Evolutionary conservation across 2,329 filamentous ascomycete species (phyloP).

Genomic region (Rhynchosporium graminicola): DNA sequence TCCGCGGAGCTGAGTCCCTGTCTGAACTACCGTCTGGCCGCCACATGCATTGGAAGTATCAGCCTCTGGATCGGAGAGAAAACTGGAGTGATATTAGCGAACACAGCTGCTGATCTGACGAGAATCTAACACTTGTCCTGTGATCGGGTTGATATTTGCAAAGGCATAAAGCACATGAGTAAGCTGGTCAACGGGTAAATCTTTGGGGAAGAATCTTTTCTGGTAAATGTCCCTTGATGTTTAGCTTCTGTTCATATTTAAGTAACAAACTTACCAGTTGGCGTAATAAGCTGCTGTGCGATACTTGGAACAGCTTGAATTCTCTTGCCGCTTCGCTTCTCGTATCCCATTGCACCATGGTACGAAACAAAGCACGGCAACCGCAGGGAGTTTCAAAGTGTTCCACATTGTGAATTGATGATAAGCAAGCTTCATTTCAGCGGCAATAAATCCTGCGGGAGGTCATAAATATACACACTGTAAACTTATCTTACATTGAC

Average conservation of each 20-base stretch:
- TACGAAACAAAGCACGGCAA: neutral
- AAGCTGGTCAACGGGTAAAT: slow-evolving; percentile 74
- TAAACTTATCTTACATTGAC: neutral
- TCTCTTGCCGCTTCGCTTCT: neutral
- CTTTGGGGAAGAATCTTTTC: slow-evolving; percentile 78
- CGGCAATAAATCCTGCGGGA: neutral
- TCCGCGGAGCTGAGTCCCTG: slow-evolving; percentile 61
- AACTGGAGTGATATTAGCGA: slow-evolving; percentile 12
- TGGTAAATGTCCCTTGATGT: slow-evolving; percentile 70
- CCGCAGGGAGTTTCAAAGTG: neutral
- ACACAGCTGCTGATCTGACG: neutral
- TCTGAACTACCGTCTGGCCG: slow-evolving; percentile 45
- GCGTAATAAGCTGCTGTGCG: slow-evolving; percentile 12
- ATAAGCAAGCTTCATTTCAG: neutral
- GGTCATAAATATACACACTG: neutral
- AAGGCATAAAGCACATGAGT: slow-evolving; percentile 90
- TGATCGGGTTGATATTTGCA: slow-evolving; percentile 75
- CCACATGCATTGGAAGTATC: slow-evolving; percentile 61
- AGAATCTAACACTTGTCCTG: slow-evolving; percentile 66
- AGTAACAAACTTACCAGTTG: slow-evolving; percentile 14
- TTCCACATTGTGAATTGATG: neutral
- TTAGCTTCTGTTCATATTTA: neutral
- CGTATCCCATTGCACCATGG: neutral
- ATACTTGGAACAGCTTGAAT: neutral
- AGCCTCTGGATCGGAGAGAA: slow-evolving; percentile 66